Conservation (phyloP, 352 stramenopile genomes). For the Phytophthora lateralis region DNA sequence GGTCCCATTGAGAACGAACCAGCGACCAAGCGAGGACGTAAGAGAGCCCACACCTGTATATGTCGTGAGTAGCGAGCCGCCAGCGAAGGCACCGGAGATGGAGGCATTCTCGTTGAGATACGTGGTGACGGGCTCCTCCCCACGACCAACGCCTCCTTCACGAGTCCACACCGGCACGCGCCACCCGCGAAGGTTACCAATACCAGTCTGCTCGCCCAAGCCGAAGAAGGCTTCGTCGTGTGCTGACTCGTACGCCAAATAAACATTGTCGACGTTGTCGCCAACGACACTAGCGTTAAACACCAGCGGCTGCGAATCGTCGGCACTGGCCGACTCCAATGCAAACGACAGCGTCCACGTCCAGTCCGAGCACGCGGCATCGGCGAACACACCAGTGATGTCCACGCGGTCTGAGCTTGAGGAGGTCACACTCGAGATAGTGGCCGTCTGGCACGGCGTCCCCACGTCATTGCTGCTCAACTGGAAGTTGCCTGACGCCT, state of each 20-base stretch:
- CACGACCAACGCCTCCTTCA: slow-evolving; percentile 28
- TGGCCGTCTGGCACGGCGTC: slow-evolving; percentile 9
- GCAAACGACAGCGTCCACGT: slow-evolving; percentile 21
- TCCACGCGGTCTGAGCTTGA: slow-evolving; percentile 19
- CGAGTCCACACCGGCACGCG: slow-evolving; percentile 31
- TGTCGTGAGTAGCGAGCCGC: slow-evolving; percentile 28
- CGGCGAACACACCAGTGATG: slow-evolving; percentile 17
- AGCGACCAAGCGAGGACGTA: slow-evolving; percentile 24
- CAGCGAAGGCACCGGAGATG: slow-evolving; percentile 26
- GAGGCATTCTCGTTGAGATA: slow-evolving; percentile 34
- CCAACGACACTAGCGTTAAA: slow-evolving; percentile 33
- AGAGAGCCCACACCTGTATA: slow-evolving; percentile 31
- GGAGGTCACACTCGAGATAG: background rate
- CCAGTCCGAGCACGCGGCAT: slow-evolving; percentile 12
- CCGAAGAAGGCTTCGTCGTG: slow-evolving; percentile 32
- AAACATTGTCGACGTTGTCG: slow-evolving; percentile 27
- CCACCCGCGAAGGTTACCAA: slow-evolving; percentile 32
- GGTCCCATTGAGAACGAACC: slow-evolving; percentile 27
- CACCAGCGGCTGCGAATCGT: slow-evolving; percentile 18
- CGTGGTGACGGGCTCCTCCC: slow-evolving; percentile 30
- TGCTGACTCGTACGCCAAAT: slow-evolving; percentile 32
- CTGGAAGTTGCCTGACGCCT: slow-evolving; percentile 34
- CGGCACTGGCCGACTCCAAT: slow-evolving; percentile 5
- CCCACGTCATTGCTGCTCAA: slow-evolving; percentile 21
- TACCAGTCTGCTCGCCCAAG: slow-evolving; percentile 30